A percentile compares a stretch with the other conserved stretches of the same genome.
These are phyloP conservation scores for Saccharomyces cerevisiae DNA, from an alignment of 805 yeast genomes.

Conservation along the genomic window DNA sequence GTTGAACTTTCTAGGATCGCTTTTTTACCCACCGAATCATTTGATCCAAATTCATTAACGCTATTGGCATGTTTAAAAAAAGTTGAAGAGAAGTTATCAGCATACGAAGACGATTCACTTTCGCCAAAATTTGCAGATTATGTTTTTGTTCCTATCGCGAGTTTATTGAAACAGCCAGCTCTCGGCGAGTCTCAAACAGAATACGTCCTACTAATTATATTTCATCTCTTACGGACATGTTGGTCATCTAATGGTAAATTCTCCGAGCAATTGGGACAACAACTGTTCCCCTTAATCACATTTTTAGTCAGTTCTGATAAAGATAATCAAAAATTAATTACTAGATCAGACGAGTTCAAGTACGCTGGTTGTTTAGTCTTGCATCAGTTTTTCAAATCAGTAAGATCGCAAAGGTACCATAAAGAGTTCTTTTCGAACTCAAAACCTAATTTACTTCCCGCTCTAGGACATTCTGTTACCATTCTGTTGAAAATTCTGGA, in stretches of 20 bases:
- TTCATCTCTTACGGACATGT: slow-evolving; percentile 36
- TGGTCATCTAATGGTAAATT: slow-evolving; percentile 39
- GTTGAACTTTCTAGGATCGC: slow-evolving; percentile 37
- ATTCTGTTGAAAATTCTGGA: slow-evolving; percentile 34
- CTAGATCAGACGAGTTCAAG: slow-evolving; percentile 33
- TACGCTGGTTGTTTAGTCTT: slow-evolving; percentile 32
- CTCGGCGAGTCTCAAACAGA: slow-evolving; percentile 42
- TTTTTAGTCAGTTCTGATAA: slow-evolving; percentile 34
- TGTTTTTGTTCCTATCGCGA: slow-evolving; percentile 52
- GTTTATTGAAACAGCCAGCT: slow-evolving; percentile 41
- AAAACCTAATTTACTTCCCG: slow-evolving; percentile 31
- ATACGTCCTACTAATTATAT: slow-evolving; percentile 37
- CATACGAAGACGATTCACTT: slow-evolving; percentile 12
- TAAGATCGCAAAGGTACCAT: slow-evolving; percentile 24
- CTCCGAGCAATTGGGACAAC: slow-evolving; percentile 34
- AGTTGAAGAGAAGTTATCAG: slow-evolving; percentile 23
- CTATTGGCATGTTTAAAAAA: slow-evolving; percentile 30
- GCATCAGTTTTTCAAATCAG: slow-evolving; percentile 26
- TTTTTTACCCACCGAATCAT: slow-evolving; percentile 32
- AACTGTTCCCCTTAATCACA: slow-evolving; percentile 40
- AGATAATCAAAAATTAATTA: slow-evolving; percentile 12
- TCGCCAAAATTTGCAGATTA: slow-evolving; percentile 48
- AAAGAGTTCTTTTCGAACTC: slow-evolving; percentile 11
- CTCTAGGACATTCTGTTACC: slow-evolving; percentile 41
- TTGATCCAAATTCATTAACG: slow-evolving; percentile 28